These are phyloP conservation scores for Alternaria ethzedia DNA, from an alignment of 2,329 filamentous ascomycete species.

Conservation along the genomic window DNA sequence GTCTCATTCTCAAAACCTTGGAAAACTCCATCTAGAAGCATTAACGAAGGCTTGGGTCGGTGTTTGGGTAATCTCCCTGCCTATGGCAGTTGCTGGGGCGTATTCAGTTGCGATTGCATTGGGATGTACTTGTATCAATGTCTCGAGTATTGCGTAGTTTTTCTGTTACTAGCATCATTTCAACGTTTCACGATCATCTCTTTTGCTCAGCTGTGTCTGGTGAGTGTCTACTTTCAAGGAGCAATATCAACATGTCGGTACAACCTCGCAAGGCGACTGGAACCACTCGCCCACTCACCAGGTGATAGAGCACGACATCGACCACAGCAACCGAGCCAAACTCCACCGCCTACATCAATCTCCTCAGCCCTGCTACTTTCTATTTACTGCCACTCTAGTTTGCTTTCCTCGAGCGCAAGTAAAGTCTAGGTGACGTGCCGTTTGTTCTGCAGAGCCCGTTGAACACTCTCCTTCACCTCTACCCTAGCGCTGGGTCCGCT, in stretches of 20 bases:
- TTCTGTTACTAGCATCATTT: neutral
- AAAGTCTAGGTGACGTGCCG: neutral
- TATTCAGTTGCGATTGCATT: neutral
- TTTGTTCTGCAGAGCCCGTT: neutral
- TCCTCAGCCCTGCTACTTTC: neutral
- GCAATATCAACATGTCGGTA: too few relatives aligned
- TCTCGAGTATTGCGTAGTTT: neutral
- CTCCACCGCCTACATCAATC: neutral
- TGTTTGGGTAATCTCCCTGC: constrained; percentile 11
- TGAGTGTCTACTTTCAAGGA: neutral
- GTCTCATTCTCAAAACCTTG: neutral
- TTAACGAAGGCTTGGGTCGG: constrained; percentile 6
- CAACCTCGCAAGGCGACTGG: too few relatives aligned
- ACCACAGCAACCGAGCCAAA: neutral
- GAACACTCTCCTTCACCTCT: neutral
- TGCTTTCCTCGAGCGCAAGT: neutral
- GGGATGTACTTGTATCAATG: neutral
- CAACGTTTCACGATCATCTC: neutral
- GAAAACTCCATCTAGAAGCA: constrained; percentile 8
- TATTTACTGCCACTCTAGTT: neutral
- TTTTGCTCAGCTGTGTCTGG: neutral
- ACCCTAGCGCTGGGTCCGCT: neutral
- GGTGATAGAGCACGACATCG: neutral
- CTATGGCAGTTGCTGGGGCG: constrained; percentile 9
- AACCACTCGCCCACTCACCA: too few relatives aligned